Conservation (phyloP, 2,329 filamentous ascomycete genomes). For the Trichoderma koningii region DNA sequence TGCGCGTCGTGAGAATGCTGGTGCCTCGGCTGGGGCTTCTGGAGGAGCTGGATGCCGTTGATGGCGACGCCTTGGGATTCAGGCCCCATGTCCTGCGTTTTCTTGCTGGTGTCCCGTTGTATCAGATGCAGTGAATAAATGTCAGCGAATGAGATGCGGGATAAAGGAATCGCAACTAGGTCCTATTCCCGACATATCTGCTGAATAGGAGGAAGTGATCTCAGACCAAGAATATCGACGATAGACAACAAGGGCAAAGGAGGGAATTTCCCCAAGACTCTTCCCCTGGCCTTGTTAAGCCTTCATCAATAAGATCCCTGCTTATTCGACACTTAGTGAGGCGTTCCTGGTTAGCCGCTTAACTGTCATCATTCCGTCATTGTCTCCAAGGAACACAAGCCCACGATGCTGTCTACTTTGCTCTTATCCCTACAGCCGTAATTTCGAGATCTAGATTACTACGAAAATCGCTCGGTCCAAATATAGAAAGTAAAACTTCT, state of each 20-base stretch:
- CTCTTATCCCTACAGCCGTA: too few relatives aligned
- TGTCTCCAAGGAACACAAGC: too few relatives aligned
- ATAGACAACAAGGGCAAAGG: too few relatives aligned
- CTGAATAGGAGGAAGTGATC: background rate
- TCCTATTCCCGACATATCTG: background rate
- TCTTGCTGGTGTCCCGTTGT: constrained; percentile 19
- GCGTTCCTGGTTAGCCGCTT: constrained; percentile 8
- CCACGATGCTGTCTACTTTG: too few relatives aligned
- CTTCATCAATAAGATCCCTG: background rate
- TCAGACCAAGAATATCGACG: too few relatives aligned
- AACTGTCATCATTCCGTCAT: background rate
- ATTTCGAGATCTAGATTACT: too few relatives aligned
- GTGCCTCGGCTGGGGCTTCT: constrained; percentile 68
- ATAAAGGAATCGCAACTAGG: background rate
- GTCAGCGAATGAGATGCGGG: too few relatives aligned
- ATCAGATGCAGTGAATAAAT: background rate
- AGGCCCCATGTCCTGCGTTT: constrained; percentile 21
- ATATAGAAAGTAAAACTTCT: too few relatives aligned
- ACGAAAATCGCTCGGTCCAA: too few relatives aligned
- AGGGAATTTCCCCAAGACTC: background rate
- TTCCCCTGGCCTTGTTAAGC: constrained; percentile 1
- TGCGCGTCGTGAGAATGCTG: constrained; percentile 67
- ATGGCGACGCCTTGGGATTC: constrained; percentile 41
- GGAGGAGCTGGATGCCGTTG: constrained; percentile 63
- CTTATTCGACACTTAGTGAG: background rate